Conservation (phyloP, 2,329 filamentous ascomycete genomes). For the Colletotrichum eremochloae region DNA sequence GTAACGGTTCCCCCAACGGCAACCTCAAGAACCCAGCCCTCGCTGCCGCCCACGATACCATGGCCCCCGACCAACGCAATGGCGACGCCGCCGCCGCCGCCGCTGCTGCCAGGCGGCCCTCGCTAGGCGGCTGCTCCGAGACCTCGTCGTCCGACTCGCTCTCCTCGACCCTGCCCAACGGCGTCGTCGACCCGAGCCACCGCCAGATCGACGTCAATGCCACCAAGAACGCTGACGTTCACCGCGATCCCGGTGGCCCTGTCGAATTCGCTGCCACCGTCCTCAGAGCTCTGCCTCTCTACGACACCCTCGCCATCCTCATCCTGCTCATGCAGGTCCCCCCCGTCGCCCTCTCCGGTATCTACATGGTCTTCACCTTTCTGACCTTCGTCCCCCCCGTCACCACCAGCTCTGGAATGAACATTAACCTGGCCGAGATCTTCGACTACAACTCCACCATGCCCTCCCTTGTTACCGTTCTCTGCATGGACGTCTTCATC, state of each 20-base stretch:
- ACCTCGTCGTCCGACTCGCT: slow-evolving; percentile 68
- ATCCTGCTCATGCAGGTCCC: slow-evolving; percentile 95
- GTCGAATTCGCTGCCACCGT: slow-evolving; percentile 87
- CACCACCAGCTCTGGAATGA: slow-evolving; percentile 82
- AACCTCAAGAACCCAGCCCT: slow-evolving; percentile 40
- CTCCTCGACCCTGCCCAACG: slow-evolving; percentile 51
- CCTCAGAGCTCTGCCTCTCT: slow-evolving; percentile 88
- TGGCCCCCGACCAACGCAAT: slow-evolving; percentile 57
- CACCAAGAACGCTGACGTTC: slow-evolving; percentile 75
- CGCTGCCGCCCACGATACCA: slow-evolving; percentile 49
- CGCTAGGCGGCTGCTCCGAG: slow-evolving; percentile 68
- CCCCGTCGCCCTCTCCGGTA: slow-evolving; percentile 86
- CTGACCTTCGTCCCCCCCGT: slow-evolving; percentile 91
- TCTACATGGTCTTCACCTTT: slow-evolving; percentile 92
- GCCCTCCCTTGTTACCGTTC: slow-evolving; percentile 85
- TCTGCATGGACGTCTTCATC: slow-evolving; percentile 86
- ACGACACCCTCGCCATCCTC: slow-evolving; percentile 95
- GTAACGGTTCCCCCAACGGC: slow-evolving; percentile 42
- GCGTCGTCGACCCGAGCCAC: slow-evolving; percentile 63
- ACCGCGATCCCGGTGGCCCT: slow-evolving; percentile 79
- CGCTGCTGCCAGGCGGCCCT: slow-evolving; percentile 60
- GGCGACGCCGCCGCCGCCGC: slow-evolving; percentile 53
- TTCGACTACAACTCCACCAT: slow-evolving; percentile 90
- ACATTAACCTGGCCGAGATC: slow-evolving; percentile 88
- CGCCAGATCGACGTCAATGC: slow-evolving; percentile 79